A percentile compares a stretch with the other conserved stretches of the same genome.
phyloP scores from a whole-genome alignment of 345 rosid genomes.

The Sapria himalayana region DNA sequence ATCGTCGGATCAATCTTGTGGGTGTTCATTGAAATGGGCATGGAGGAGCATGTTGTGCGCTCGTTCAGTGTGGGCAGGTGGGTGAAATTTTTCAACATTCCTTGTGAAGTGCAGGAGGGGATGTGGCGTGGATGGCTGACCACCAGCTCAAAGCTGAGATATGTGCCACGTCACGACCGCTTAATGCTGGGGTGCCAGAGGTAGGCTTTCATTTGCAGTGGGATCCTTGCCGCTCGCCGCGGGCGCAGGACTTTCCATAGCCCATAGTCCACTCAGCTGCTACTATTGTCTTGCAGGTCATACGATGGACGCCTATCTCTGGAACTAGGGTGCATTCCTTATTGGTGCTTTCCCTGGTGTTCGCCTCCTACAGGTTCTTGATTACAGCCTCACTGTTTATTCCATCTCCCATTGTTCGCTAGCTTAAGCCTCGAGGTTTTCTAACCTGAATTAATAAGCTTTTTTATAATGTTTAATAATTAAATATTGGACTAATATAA shows the following conservation, averaged over 20 bases:
- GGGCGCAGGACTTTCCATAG: too few relatives aligned
- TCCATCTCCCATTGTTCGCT: too few relatives aligned
- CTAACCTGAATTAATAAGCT: too few relatives aligned
- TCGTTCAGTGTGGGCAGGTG: constrained; percentile 33
- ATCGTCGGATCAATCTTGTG: constrained; percentile 53
- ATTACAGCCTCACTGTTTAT: too few relatives aligned
- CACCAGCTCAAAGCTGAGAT: constrained; percentile 23
- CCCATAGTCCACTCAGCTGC: too few relatives aligned
- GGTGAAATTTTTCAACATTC: constrained; percentile 33
- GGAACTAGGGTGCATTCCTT: constrained; percentile 27
- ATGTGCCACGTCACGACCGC: constrained; percentile 17
- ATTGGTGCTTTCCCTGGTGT: constrained; percentile 45
- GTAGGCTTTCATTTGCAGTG: constrained; percentile 11
- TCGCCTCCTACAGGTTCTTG: constrained; percentile 56
- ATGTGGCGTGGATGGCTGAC: constrained; percentile 42
- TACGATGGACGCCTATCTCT: constrained; percentile 26
- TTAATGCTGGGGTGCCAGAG: constrained; percentile 23
- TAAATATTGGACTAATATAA: too few relatives aligned
- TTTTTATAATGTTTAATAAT: too few relatives aligned
- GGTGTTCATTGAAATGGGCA: constrained; percentile 21
- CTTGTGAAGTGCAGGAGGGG: constrained; percentile 38
- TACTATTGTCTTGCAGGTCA: constrained; percentile 23
- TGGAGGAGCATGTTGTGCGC: constrained; percentile 16
- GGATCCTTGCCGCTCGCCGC: too few relatives aligned
- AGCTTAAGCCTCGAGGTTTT: too few relatives aligned